A percentile compares a stretch with the other conserved stretches of the same genome.
Evolutionary conservation across 352 stramenopile species (phyloP).

Genomic region (Phytophthora ohioensis): DNA sequence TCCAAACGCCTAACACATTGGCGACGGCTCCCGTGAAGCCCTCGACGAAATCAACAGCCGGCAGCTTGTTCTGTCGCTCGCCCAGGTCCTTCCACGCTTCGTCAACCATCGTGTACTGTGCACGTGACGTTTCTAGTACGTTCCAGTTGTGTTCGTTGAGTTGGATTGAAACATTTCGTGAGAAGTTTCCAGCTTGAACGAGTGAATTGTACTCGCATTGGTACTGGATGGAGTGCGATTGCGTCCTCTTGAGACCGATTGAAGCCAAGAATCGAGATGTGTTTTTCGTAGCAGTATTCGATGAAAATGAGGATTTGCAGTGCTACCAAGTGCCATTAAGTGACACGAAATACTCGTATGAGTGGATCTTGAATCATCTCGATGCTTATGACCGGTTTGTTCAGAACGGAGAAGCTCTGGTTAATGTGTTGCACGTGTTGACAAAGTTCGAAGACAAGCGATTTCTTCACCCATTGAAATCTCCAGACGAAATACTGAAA

Average conservation of each 20-base stretch:
- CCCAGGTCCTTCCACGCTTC: too few species aligned
- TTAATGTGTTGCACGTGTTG: constrained; percentile 24
- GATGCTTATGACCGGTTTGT: constrained; percentile 41
- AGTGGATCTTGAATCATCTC: constrained; percentile 19
- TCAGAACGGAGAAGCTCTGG: constrained; percentile 9
- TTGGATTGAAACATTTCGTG: constrained; percentile 41
- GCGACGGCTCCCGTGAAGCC: too few species aligned
- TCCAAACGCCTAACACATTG: too few species aligned
- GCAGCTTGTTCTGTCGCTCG: too few species aligned
- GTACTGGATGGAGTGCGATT: constrained; percentile 56
- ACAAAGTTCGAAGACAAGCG: constrained; percentile 52
- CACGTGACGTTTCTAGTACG: constrained; percentile 6
- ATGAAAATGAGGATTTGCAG: constrained; percentile 1
- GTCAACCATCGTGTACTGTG: too few species aligned
- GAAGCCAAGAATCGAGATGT: constrained; percentile 27
- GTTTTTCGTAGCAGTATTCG: constrained; percentile 35
- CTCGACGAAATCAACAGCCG: too few species aligned
- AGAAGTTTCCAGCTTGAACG: constrained; percentile 40
- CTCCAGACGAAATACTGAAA: constrained; percentile 27
- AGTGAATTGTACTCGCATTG: constrained; percentile 53
- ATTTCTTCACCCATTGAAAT: constrained; percentile 47
- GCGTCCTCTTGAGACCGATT: constrained; percentile 48
- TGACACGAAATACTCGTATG: constrained; percentile 29
- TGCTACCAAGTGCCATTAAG: constrained; percentile 49
- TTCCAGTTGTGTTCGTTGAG: constrained; percentile 42